Base-by-base conservation (phyloP, 202 grass and related monocot genomes). In the Elaeis oleifera region DNA sequence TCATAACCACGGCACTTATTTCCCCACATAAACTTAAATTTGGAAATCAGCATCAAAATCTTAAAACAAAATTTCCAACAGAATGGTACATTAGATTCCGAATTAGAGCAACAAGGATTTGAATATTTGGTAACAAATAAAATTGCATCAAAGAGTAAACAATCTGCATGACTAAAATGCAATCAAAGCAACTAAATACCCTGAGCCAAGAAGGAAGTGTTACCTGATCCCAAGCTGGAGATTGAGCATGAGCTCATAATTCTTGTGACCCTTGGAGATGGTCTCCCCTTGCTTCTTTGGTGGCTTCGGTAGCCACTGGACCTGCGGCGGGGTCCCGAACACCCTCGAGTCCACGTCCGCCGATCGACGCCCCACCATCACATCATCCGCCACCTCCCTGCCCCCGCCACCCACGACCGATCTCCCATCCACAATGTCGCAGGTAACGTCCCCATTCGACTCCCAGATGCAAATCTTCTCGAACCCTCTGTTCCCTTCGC, bases 201-300 rank as follows among this genome's bases (percentile, higher is more conserved):
- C 9, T 2, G 13, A 14, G 11, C 36, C 8, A 11, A 24, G 1
- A 3, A 53, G 8, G 25, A 75, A 56, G 18, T 51, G 31, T n/a
- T 62, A 99, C 94, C 94, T 99, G 76, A 99, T 87, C 18, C 94
- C 94, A 7, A 99, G 94, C 71, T 99, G 88, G 82, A 99, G 71
- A 64, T 99, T 99, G 53, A 99, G 85, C 88, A 99, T 99, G 15
- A 99, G 88, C 64, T 84, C 85, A 71, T 99, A 99, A 72, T 94
- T 79, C 75, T 99, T 99, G 75, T 99, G 94, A 16, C 88, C 94
- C 68, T 84, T 94, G 67, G 75, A 79, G 59, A 99, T 99, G 74
- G 77, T 92, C 61, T 79, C 77, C 18, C 94, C 94, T 64, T 99
- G 94, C 9, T 29, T 83, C 75, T 87, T 94, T 14, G 60, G 23